Percentiles rank a stretch among this genome's conserved stretches.
Conservation (phyloP, 2,329 filamentous ascomycete species). For the Cadophora malorum region DNA sequence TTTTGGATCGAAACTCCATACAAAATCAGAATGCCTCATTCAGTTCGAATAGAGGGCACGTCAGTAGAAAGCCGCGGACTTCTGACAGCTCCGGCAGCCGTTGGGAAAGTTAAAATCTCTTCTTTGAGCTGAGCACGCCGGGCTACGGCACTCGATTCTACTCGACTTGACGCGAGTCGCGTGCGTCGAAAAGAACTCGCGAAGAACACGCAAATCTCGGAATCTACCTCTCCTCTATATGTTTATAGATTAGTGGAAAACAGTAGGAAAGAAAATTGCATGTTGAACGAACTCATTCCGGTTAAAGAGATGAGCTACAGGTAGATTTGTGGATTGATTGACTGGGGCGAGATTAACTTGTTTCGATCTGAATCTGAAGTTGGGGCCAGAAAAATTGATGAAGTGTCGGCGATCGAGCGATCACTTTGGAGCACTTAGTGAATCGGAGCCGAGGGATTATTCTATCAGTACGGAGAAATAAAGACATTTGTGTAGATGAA, state of each 20-base stretch:
- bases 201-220: background rate
- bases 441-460: background rate
- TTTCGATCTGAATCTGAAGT: background rate
- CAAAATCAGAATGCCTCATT: background rate
- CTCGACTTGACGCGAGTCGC: background rate
- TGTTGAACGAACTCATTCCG: constrained; percentile 2
- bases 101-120: background rate
- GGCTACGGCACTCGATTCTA: background rate
- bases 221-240: background rate
- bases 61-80: background rate
- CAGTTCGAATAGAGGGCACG: background rate
- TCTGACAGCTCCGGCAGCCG: background rate
- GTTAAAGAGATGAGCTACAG: background rate
- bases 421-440: background rate
- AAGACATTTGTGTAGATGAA: background rate
- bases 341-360: background rate
- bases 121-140: background rate
- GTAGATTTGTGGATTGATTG: background rate
- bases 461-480: background rate
- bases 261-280: background rate
- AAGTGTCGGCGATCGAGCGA: background rate
- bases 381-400: background rate
- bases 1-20: background rate
- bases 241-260: background rate
- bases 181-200: background rate